Evolutionary conservation across 2,329 filamentous ascomycete species (phyloP), one percentile per base, ranked within the genome.

Genomic region (Clonostachys chloroleuca): DNA sequence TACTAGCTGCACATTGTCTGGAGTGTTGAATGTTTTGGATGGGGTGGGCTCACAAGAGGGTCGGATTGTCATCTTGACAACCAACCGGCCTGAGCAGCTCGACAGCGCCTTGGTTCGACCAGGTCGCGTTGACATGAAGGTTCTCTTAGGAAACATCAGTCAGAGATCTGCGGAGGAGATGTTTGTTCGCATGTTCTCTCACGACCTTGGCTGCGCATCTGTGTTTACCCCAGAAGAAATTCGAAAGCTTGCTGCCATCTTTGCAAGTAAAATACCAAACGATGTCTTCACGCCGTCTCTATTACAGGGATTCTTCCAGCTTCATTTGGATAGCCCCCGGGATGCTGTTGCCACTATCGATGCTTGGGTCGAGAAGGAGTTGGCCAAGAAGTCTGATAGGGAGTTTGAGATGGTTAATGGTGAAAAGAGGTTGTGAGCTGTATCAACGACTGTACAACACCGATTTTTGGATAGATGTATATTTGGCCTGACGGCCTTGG

Each of bases 61-160:
- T 2, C 75, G 83, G 14, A 82, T 89, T 24, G 73, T 89, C 16
- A 78, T 89, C 59, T 89, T 89, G 84, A 89, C 84, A 0, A 86
- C 84, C 30, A 89, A 89, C 55, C 74, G 78, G 44, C 75, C 78
- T 0, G 81, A 87, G 44, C 75, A 78, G 45, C 74, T 89, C 0
- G 84, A 89, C 56, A 65, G 72, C 2, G 84, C 84, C 0, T 69
- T 89, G 0, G 71, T 86, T 10, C 73, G 85, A 1, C 84, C 84
- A 0, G 86, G 85, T 0, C 73, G 85, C 3, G 79, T 89, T 2
- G 85, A 89, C 54, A 73, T 80, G 62, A 79, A 77, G 49, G 75
- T 89, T 9, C 62, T 71, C 13, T 81, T 89, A 44, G 69, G 68
- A 33, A 66, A 72, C 51, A 74, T 77, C 33, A 70, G 67, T 40